Evolutionary conservation across 2,329 filamentous ascomycete species (phyloP).

Genomic region (Ceratocystiopsis minuta): DNA sequence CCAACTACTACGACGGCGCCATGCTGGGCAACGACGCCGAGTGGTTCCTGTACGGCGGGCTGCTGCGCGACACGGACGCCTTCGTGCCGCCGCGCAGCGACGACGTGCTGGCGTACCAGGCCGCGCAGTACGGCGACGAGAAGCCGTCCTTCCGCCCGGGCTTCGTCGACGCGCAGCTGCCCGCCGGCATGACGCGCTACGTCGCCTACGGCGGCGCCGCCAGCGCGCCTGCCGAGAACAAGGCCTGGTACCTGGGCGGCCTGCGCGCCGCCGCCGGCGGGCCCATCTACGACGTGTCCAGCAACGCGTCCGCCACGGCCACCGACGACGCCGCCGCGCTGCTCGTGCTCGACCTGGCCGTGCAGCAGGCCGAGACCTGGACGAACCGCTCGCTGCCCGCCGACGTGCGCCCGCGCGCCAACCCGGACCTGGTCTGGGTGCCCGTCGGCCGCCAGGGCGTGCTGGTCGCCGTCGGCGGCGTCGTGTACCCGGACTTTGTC

Average conservation of each 20-base stretch:
- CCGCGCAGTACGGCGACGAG: constrained; percentile 30
- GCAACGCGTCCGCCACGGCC: constrained; percentile 20
- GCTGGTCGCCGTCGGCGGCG: constrained; percentile 60
- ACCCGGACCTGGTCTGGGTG: constrained; percentile 53
- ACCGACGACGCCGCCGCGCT: constrained; percentile 34
- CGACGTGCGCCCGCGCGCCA: constrained; percentile 35
- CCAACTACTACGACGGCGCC: constrained; percentile 42
- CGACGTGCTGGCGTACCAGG: constrained; percentile 30
- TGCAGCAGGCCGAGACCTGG: constrained; percentile 34
- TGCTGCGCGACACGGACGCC: constrained; percentile 19
- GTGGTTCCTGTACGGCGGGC: constrained; percentile 47
- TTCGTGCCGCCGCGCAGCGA: constrained; percentile 23
- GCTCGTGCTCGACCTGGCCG: constrained; percentile 41
- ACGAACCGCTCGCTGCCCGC: constrained; percentile 34
- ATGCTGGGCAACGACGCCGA: constrained; percentile 47
- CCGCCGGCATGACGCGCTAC: constrained; percentile 36
- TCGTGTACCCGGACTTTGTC: constrained; percentile 38
- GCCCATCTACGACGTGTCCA: constrained; percentile 22
- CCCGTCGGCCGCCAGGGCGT: constrained; percentile 62
- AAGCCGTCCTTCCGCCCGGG: constrained; percentile 24
- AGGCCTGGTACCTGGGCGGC: constrained; percentile 55
- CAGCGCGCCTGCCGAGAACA: constrained; percentile 50
- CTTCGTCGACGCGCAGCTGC: constrained; percentile 24
- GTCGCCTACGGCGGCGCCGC: constrained; percentile 45
- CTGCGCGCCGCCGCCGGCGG: constrained; percentile 32